Base-by-base conservation (phyloP, 1,284 basidiomycete species). In the Ceratobasidium theobromae region DNA sequence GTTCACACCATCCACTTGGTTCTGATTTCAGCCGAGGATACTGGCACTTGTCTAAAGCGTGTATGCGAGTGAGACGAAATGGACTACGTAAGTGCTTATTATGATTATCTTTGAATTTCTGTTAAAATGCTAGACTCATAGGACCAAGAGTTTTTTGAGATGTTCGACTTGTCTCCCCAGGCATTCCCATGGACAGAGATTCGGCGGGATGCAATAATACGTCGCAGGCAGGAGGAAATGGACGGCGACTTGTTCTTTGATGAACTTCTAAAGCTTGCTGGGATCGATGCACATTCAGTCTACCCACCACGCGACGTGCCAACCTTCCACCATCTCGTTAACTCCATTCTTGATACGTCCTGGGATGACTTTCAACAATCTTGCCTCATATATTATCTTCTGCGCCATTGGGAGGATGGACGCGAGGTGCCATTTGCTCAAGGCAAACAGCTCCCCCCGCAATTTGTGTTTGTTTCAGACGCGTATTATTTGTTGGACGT, bases 401-500 rank as follows among this genome's bases (percentile, higher is more conserved):
- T 92, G 65, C 90, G 88, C 73, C 89, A 86, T 84, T 82, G 86
- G 69, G 77, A 81, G 71, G 88, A 90, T 72, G 81, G 82, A 1
- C 77, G 84, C 41, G 87, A 87, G 72, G 77, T 75, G 27, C 76
- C 74, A 28, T 91, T 86, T 72, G 77, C 78, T 60, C 75, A 79
- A 45, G 80, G 84, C 40, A 78, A 80, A 40, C 83, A 81, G 69
- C 86, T 91, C 67, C 84, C 87, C 5, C 86, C 87, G 1, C 88
- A 90, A 71, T 91, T 90, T 71, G 79, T 82, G 14, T 78, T 82
- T 8, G 79, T 91, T 49, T 82, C 87, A 23, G 86, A 90, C 75
- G 89, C 89, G 72, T 92, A 91, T 77, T 92, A 88, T 87, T 77
- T 83, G 72, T 76, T 92, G 70, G 89, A 92, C 75, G 80, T 83